Evolutionary conservation across 805 yeast genomes (phyloP).

Genomic region (Wickerhamiella occidentalis): DNA sequence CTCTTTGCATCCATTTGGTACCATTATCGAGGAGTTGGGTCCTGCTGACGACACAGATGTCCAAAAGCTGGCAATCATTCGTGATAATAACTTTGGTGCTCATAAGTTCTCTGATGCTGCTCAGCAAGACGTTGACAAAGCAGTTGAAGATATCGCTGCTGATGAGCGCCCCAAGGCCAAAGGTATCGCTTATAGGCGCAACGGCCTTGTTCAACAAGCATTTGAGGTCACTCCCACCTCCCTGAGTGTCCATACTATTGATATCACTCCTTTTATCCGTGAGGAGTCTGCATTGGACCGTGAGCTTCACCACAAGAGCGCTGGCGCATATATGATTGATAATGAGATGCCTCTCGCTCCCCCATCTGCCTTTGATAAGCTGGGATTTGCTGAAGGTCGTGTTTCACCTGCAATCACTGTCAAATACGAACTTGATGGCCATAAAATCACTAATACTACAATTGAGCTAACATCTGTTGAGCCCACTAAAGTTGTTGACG

Average conservation of each 20-base stretch:
- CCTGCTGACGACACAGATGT: conserved; percentile 61
- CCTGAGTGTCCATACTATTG: conserved; percentile 76
- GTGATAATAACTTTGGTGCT: conserved; percentile 43
- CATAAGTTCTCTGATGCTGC: conserved; percentile 34
- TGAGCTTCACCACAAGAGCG: conserved; percentile 80
- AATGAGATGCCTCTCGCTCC: conserved; percentile 53
- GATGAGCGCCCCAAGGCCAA: conserved; percentile 10
- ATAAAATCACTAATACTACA: conserved; percentile 63
- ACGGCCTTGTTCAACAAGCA: conserved; percentile 59
- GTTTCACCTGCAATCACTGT: conserved; percentile 61
- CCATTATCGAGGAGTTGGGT: conserved; percentile 78
- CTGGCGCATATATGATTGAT: conserved; percentile 67
- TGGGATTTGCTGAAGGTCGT: conserved; percentile 43
- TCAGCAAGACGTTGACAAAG: conserved; percentile 31
- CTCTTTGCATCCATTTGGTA: conserved; percentile 95
- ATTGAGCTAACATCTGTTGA: conserved; percentile 58
- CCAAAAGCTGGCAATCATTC: conserved; percentile 75
- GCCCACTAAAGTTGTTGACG: conserved; percentile 48
- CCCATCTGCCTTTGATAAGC: conserved; percentile 31
- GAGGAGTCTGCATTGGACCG: conserved; percentile 72
- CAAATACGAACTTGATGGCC: conserved; percentile 67
- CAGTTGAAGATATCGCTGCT: conserved; percentile 14
- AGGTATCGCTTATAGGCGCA: conserved; percentile 45
- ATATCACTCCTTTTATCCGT: conserved; percentile 58
- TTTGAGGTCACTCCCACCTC: conserved; percentile 58